A percentile compares a stretch with the other conserved stretches of the same genome.
Evolutionary conservation across 257 asterid genomes (phyloP).

Genomic region (Nemophila menziesii): DNA sequence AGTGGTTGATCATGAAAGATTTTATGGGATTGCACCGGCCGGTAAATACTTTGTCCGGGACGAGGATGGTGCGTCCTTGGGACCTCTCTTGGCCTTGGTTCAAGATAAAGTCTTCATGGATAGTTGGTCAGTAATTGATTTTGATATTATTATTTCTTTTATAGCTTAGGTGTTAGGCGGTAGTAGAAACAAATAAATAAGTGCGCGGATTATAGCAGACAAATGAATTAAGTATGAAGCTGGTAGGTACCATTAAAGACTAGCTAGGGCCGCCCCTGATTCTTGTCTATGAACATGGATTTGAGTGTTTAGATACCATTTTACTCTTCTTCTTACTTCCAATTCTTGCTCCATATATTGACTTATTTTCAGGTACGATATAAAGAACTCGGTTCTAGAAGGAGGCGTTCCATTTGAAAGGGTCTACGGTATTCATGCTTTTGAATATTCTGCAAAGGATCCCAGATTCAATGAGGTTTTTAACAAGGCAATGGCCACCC

Average conservation of each 20-base stretch:
- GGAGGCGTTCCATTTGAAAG: constrained; percentile 28
- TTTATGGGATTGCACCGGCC: constrained; percentile 17
- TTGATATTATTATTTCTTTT: too few relatives aligned
- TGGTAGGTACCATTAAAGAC: too few relatives aligned
- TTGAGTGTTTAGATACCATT: too few relatives aligned
- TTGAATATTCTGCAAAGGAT: constrained; percentile 14
- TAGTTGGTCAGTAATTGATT: constrained; percentile 9
- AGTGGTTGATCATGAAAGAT: not conserved
- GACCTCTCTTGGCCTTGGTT: constrained; percentile 9
- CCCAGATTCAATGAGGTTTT: constrained; percentile 19
- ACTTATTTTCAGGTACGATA: constrained; percentile 14
- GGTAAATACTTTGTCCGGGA: constrained; percentile 20
- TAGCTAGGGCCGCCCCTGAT: too few relatives aligned
- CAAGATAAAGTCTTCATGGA: constrained; percentile 15
- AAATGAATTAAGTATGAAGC: too few relatives aligned
- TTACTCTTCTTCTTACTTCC: too few relatives aligned
- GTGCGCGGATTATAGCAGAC: too few relatives aligned
- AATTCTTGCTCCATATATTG: not conserved
- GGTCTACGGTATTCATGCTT: constrained; percentile 23
- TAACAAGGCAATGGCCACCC: constrained; percentile 23
- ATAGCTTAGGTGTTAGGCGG: too few relatives aligned
- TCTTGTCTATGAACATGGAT: too few relatives aligned
- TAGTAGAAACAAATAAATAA: too few relatives aligned
- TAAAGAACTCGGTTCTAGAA: constrained; percentile 25
- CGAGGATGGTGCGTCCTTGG: constrained; percentile 22